Evolutionary conservation across 345 rosid genomes (phyloP).

Genomic region (Kernera saxatilis): DNA sequence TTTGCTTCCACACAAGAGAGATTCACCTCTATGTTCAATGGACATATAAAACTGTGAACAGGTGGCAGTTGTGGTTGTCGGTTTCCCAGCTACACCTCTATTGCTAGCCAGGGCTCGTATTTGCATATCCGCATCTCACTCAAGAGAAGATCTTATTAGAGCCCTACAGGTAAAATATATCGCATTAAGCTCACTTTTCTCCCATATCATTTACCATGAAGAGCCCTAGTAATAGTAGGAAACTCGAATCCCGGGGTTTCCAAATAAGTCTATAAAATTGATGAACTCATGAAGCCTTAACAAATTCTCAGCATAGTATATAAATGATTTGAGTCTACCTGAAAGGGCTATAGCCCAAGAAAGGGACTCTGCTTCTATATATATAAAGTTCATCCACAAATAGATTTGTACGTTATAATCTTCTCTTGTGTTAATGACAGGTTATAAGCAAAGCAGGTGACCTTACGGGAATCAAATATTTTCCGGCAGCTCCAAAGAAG

Average conservation of each 20-base stretch:
- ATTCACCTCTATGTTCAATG: background rate
- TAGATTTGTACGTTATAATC: background rate
- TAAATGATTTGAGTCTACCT: background rate
- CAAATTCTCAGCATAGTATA: background rate
- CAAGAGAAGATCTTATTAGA: slow-evolving; percentile 58
- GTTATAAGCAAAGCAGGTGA: slow-evolving; percentile 77
- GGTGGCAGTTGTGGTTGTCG: slow-evolving; percentile 60
- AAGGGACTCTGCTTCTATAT: background rate
- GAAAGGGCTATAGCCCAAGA: background rate
- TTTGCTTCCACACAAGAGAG: background rate
- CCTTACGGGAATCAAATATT: slow-evolving; percentile 74
- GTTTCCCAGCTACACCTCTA: slow-evolving; percentile 67
- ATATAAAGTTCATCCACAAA: background rate
- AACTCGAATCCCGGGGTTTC: background rate
- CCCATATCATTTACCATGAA: background rate
- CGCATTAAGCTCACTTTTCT: background rate
- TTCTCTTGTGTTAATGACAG: slow-evolving; percentile 29
- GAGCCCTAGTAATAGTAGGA: background rate
- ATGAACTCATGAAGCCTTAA: background rate
- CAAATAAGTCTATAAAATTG: background rate
- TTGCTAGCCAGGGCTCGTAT: slow-evolving; percentile 82
- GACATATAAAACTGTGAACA: background rate
- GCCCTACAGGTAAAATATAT: slow-evolving; percentile 54
- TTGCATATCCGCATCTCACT: slow-evolving; percentile 77
- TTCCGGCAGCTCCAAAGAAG: slow-evolving; percentile 69